Evolutionary conservation across 1,139 yeast species (phyloP).

Genomic region (Blastobotrys niveus): DNA sequence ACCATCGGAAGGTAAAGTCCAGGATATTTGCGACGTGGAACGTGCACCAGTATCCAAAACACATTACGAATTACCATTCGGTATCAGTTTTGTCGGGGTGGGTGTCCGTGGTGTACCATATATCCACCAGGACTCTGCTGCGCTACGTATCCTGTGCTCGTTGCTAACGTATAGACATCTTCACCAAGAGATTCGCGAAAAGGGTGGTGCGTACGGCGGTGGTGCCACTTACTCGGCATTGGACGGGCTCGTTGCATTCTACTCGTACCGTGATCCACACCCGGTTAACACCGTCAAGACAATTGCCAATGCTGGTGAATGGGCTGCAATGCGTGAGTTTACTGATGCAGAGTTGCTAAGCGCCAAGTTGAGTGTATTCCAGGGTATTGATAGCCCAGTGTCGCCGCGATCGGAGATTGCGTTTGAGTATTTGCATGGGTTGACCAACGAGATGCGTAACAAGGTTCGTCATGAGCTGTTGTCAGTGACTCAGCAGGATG

Average conservation of each 20-base stretch:
- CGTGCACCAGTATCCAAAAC: constrained; percentile 33
- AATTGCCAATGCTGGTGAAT: constrained; percentile 52
- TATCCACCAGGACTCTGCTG: constrained; percentile 69
- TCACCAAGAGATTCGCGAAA: constrained; percentile 86
- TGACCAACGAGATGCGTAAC: constrained; percentile 77
- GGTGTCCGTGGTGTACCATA: constrained; percentile 67
- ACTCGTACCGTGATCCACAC: constrained; percentile 91
- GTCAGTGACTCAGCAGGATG: constrained; percentile 57
- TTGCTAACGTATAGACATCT: constrained; percentile 74
- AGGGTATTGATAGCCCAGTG: constrained; percentile 83
- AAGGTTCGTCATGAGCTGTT: constrained; percentile 68
- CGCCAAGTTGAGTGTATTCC: constrained; percentile 87
- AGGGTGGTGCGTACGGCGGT: constrained; percentile 98
- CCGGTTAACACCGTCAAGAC: constrained; percentile 63
- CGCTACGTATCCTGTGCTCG: constrained; percentile 76
- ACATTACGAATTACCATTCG: constrained; percentile 73
- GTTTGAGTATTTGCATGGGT: constrained; percentile 56
- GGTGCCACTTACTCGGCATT: constrained; percentile 81
- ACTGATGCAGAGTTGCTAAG: constrained; percentile 67
- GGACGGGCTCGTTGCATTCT: constrained; percentile 74
- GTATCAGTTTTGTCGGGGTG: constrained; percentile 76
- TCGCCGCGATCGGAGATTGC: constrained; percentile 77
- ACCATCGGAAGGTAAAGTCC: constrained; percentile 7
- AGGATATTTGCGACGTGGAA: constrained; percentile 13
- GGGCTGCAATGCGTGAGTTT: constrained; percentile 50